Percentiles rank a stretch among this genome's conserved stretches.
phyloP scores from a whole-genome alignment of 371 early-diverging fungal species.

The Apophysomyces ossiformis region DNA sequence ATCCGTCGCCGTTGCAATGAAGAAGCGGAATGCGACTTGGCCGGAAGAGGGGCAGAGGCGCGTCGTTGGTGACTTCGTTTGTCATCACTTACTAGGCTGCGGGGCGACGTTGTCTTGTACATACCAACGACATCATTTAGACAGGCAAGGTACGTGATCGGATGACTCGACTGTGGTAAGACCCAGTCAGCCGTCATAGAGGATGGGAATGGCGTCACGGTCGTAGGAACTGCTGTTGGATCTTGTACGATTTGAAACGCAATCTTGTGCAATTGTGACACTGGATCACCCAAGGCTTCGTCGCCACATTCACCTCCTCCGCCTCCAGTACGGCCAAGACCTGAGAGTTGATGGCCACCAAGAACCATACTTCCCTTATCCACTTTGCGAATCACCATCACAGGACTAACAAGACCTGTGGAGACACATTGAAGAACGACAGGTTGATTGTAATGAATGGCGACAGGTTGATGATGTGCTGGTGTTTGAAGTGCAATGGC shows the following conservation, averaged over 20 bases:
- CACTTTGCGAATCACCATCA: constrained; percentile 76
- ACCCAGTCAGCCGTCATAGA: constrained; percentile 17
- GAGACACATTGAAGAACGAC: constrained; percentile 76
- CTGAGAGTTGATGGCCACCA: constrained; percentile 59
- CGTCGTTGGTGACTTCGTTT: constrained; percentile 13
- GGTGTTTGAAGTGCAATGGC: constrained; percentile 57
- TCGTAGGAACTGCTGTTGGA: constrained; percentile 36
- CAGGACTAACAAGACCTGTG: constrained; percentile 77
- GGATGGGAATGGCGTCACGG: constrained; percentile 19
- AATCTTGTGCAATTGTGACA: constrained; percentile 86
- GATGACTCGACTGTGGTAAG: constrained; percentile 46
- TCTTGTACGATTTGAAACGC: constrained; percentile 72
- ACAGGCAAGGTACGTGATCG: constrained; percentile 72
- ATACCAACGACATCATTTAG: constrained; percentile 77
- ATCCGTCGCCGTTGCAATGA: constrained; percentile 42
- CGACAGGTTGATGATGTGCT: constrained; percentile 47
- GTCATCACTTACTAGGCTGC: constrained; percentile 26
- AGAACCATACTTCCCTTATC: constrained; percentile 75
- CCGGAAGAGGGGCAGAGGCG: neutral
- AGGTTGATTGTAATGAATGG: constrained; percentile 78
- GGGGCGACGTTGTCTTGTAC: constrained; percentile 71
- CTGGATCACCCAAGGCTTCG: constrained; percentile 58
- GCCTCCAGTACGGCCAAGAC: constrained; percentile 35
- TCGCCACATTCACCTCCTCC: constrained; percentile 55
- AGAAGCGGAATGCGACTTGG: constrained; percentile 11